phyloP scores from a whole-genome alignment of 768 basidiomycete species.

The Exsudoporus frostii region DNA sequence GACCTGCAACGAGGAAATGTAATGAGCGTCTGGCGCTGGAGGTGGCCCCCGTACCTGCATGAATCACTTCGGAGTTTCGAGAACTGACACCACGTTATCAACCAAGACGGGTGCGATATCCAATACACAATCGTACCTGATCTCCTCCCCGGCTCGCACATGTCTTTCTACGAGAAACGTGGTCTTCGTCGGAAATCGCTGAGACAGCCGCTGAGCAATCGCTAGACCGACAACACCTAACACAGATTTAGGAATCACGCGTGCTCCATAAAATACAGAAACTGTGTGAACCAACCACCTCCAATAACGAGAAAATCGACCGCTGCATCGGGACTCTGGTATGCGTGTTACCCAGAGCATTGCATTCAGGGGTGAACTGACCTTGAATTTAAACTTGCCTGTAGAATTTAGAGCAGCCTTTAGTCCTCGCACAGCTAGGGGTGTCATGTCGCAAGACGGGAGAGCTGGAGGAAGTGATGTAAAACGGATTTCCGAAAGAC shows the following conservation, averaged over 20 bases:
- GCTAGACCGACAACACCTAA: slow-evolving; percentile 86
- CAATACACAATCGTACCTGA: slow-evolving; percentile 46
- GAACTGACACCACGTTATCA: slow-evolving; percentile 47
- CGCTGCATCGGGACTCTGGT: slow-evolving; percentile 59
- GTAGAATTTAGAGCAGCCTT: slow-evolving; percentile 59
- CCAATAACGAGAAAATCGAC: slow-evolving; percentile 89
- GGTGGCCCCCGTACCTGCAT: slow-evolving; percentile 55
- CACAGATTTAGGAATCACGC: not conserved
- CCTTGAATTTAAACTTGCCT: slow-evolving; percentile 62
- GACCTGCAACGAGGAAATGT: slow-evolving; percentile 41
- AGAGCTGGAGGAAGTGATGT: not conserved
- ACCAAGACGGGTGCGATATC: not conserved
- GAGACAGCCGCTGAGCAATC: slow-evolving; percentile 70
- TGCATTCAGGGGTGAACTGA: slow-evolving; percentile 15
- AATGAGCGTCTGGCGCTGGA: not conserved
- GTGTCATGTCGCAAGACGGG: slow-evolving; percentile 15
- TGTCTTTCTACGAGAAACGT: slow-evolving; percentile 84
- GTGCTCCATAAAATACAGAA: not conserved
- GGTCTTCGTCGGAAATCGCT: slow-evolving; percentile 60
- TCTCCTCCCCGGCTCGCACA: slow-evolving; percentile 75
- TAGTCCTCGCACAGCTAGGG: slow-evolving; percentile 47
- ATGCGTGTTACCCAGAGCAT: not conserved
- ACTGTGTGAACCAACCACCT: slow-evolving; percentile 51
- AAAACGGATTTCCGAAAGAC: not conserved
- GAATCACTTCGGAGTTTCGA: slow-evolving; percentile 93